Evolutionary conservation across 140 eudicot species (phyloP).

Genomic region (Ambrosia hybrid): DNA sequence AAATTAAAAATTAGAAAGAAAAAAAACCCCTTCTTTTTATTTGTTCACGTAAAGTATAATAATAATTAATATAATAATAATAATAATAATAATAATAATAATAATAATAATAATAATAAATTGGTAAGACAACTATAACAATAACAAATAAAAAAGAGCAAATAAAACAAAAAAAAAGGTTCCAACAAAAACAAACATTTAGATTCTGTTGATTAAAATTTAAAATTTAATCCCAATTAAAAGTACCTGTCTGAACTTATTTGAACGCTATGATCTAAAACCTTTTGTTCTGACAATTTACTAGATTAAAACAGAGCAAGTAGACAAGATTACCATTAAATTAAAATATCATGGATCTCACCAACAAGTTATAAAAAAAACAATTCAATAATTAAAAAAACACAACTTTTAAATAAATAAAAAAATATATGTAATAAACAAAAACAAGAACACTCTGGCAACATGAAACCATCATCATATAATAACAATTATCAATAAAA

Average conservation of each 20-base stretch:
- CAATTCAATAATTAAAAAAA: not conserved
- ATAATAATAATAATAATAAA: too few species aligned
- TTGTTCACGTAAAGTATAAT: too few species aligned
- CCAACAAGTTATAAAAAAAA: not conserved
- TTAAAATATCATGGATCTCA: not conserved
- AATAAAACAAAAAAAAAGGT: too few species aligned
- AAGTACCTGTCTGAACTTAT: not conserved
- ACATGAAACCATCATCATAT: not conserved
- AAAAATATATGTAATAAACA: not conserved
- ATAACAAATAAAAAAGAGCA: too few species aligned
- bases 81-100: too few species aligned
- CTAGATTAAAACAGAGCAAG: slow-evolving; percentile 15
- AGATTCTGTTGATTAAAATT: not conserved
- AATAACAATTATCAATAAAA: not conserved
- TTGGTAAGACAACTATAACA: too few species aligned
- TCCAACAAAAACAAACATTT: not conserved
- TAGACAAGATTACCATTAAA: too few species aligned
- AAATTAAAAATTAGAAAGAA: too few species aligned
- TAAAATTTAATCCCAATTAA: not conserved
- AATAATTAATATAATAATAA: too few species aligned
- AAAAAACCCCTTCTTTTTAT: too few species aligned
- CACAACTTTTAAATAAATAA: slow-evolving; percentile 6
- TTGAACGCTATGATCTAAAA: slow-evolving; percentile 2
- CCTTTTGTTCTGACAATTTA: not conserved
- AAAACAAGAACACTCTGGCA: not conserved